A percentile compares a stretch with the other conserved stretches of the same genome.
Evolutionary conservation across 2,329 filamentous ascomycete species (phyloP).

Genomic region (Penicillium sp.): DNA sequence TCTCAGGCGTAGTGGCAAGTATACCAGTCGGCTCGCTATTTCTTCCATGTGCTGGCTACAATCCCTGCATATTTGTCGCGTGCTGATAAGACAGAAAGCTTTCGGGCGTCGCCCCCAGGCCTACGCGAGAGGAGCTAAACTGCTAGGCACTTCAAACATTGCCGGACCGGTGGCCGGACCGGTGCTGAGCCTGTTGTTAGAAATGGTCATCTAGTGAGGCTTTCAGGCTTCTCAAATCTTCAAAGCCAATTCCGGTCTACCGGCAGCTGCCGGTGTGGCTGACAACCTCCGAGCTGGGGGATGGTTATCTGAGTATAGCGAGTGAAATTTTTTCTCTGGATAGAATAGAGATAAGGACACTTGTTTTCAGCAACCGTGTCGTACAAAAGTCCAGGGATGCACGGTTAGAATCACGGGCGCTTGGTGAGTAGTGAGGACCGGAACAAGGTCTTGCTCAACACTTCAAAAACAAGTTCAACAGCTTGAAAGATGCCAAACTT

Average conservation of each 20-base stretch:
- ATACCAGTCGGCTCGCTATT: neutral
- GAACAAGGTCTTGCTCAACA: neutral
- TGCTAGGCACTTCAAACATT: neutral
- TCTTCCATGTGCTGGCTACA: neutral
- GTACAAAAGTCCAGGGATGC: neutral
- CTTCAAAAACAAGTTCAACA: neutral
- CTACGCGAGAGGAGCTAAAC: neutral
- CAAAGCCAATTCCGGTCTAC: slow-evolving; percentile 3
- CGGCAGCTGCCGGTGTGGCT: slow-evolving; percentile 13
- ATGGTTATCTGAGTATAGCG: neutral
- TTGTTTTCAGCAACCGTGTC: neutral
- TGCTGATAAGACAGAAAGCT: slow-evolving; percentile 5
- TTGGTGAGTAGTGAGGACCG: neutral
- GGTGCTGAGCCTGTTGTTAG: slow-evolving; percentile 1
- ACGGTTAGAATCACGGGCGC: neutral
- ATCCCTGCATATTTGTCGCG: slow-evolving; percentile 1
- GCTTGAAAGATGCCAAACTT: neutral
- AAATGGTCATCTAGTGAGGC: neutral
- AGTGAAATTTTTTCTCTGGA: too few relatives aligned
- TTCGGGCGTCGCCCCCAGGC: neutral
- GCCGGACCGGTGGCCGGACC: slow-evolving; percentile 10
- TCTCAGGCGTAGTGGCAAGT: neutral
- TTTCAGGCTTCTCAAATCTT: neutral
- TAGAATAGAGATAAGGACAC: neutral
- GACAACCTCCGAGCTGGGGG: neutral